These are phyloP conservation scores for Diaporthe amygdali DNA, from an alignment of 2,329 filamentous ascomycete genomes.

Conservation along the genomic window DNA sequence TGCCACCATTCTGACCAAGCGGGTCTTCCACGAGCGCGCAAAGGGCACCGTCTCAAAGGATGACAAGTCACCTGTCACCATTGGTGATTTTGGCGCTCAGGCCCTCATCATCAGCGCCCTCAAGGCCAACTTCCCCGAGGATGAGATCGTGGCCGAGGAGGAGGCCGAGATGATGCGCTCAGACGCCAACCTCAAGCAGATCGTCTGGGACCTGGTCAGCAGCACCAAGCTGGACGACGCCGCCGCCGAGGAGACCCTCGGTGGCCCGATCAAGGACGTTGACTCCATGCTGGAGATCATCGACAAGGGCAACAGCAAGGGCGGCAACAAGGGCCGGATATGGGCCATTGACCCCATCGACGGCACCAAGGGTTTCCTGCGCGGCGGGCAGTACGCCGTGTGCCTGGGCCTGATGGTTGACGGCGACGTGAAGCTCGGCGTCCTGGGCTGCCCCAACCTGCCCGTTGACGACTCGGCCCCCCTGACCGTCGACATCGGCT, in stretches of 20 bases:
- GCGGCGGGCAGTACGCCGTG: constrained; percentile 96
- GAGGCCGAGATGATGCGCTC: constrained; percentile 81
- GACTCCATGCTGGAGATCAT: constrained; percentile 69
- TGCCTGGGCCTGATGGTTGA: constrained; percentile 92
- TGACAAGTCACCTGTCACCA: constrained; percentile 95
- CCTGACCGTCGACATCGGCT: constrained; percentile 74
- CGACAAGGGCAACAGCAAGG: constrained; percentile 71
- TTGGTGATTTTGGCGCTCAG: constrained; percentile 97
- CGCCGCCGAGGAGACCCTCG: constrained; percentile 66
- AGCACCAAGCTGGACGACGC: constrained; percentile 71
- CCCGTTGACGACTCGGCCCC: constrained; percentile 81
- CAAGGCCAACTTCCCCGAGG: constrained; percentile 84
- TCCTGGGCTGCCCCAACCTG: constrained; percentile 94
- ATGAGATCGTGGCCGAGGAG: constrained; percentile 94
- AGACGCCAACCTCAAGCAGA: constrained; percentile 70
- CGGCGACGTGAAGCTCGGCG: constrained; percentile 91
- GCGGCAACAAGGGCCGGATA: constrained; percentile 77
- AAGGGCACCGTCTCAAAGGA: constrained; percentile 95
- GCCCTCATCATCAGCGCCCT: constrained; percentile 93
- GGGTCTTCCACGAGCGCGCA: constrained; percentile 76
- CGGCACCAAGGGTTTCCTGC: constrained; percentile 95
- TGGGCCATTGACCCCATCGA: constrained; percentile 99
- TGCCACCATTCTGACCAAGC: constrained; percentile 60
- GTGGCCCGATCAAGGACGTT: constrained; percentile 68
- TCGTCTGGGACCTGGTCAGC: constrained; percentile 85